phyloP scores from a whole-genome alignment of 2,329 filamentous ascomycete species.

The Pseudogymnoascus sp. region DNA sequence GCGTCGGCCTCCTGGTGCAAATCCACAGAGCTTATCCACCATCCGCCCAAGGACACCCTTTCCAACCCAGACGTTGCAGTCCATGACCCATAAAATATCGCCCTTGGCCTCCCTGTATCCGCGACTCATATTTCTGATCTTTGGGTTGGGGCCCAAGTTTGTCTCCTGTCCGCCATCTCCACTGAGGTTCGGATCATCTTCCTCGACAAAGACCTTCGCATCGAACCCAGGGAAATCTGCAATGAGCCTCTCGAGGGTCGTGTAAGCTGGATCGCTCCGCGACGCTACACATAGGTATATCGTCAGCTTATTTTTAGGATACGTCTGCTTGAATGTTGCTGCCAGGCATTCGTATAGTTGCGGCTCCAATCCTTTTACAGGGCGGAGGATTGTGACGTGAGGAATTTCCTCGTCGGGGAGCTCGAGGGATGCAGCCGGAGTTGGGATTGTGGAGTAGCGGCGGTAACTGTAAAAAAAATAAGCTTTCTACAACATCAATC shows the following conservation, averaged over 20 bases:
- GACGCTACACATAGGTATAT: conserved; percentile 77
- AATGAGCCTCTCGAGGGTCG: conserved; percentile 63
- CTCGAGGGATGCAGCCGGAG: conserved; percentile 43
- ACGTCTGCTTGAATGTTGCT: conserved; percentile 74
- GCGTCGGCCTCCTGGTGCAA: conserved; percentile 39
- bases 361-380: conserved; percentile 86
- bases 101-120: conserved; percentile 83
- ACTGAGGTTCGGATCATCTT: conserved; percentile 66
- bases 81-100: conserved; percentile 87
- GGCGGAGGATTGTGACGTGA: conserved; percentile 83
- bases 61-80: conserved; percentile 93
- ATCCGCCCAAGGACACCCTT: conserved; percentile 74
- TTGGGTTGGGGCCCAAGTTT: conserved; percentile 88
- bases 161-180: conserved; percentile 41
- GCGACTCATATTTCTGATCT: conserved; percentile 92
- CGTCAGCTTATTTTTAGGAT: conserved; percentile 67
- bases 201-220: conserved; percentile 68
- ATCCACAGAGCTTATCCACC: conserved; percentile 79
- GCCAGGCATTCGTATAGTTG: conserved; percentile 87
- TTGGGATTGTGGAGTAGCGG: conserved; percentile 43
- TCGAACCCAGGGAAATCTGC: conserved; percentile 66
- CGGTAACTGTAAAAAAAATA: conserved; percentile 37
- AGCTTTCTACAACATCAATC: conserved; percentile 10
- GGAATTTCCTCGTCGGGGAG: conserved; percentile 53
- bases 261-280: conserved; percentile 66